Conservation (phyloP, 345 rosid genomes). For the Linum usitatissimum region DNA sequence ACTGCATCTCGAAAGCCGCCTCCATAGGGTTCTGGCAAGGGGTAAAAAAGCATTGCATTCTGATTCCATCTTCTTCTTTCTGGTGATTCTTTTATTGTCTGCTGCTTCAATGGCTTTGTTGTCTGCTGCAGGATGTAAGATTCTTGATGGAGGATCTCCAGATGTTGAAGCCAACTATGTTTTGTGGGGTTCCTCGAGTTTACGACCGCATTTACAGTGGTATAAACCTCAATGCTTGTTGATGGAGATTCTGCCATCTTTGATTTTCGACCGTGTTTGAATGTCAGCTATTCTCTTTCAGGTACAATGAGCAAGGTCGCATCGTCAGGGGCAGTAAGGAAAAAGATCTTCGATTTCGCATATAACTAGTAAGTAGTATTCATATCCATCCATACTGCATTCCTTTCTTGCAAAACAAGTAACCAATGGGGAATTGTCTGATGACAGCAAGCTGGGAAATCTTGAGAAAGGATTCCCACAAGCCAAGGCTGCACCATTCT, state of each 20-base stretch:
- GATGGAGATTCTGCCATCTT: not conserved
- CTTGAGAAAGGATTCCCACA: slow-evolving; percentile 65
- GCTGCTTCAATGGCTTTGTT: not conserved
- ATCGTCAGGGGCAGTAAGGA: slow-evolving; percentile 52
- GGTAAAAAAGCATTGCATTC: slow-evolving; percentile 26
- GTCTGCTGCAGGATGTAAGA: slow-evolving; percentile 47
- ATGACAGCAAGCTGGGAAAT: slow-evolving; percentile 61
- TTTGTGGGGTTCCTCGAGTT: slow-evolving; percentile 86
- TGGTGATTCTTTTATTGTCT: not conserved
- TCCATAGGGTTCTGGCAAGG: slow-evolving; percentile 90
- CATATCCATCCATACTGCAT: not conserved
- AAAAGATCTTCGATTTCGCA: slow-evolving; percentile 58
- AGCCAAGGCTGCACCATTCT: slow-evolving; percentile 72
- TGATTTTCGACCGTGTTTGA: not conserved
- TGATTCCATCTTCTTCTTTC: not conserved
- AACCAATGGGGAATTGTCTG: slow-evolving; percentile 15
- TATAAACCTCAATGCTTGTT: slow-evolving; percentile 7
- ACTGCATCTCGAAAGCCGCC: slow-evolving; percentile 64
- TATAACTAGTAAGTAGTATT: slow-evolving; percentile 62
- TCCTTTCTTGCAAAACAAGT: slow-evolving; percentile 5
- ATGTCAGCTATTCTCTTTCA: slow-evolving; percentile 23
- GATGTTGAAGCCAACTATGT: slow-evolving; percentile 69
- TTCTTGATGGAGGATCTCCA: slow-evolving; percentile 74
- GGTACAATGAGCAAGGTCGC: slow-evolving; percentile 61
- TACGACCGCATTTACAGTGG: slow-evolving; percentile 73